Percentiles rank a stretch among this genome's conserved stretches.
phyloP scores from a whole-genome alignment of 2,329 filamentous ascomycete species.

The Colletotrichum sp. region DNA sequence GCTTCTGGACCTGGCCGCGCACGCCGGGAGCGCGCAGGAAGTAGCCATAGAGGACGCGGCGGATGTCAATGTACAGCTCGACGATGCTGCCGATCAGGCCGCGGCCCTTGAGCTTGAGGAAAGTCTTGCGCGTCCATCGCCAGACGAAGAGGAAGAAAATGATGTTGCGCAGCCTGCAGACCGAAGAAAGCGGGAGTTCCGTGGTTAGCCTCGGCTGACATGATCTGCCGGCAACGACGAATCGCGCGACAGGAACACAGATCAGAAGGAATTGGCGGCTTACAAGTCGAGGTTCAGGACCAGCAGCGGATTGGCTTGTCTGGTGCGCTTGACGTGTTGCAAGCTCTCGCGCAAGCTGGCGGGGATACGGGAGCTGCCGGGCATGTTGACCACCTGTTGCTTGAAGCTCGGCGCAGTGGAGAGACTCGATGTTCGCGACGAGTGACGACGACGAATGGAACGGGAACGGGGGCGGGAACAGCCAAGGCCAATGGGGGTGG shows the following conservation, averaged over 20 bases:
- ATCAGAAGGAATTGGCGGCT: constrained; percentile 31
- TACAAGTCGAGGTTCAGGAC: constrained; percentile 74
- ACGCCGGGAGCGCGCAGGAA: constrained; percentile 90
- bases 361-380: constrained; percentile 73
- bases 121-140: constrained; percentile 79
- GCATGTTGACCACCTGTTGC: constrained; percentile 47
- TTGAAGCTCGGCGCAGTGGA: constrained; percentile 5
- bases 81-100: constrained; percentile 80
- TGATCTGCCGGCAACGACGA: not conserved
- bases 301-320: constrained; percentile 60
- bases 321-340: constrained; percentile 62
- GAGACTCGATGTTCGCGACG: constrained; percentile 3
- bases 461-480: not conserved
- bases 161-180: constrained; percentile 76
- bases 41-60: constrained; percentile 79
- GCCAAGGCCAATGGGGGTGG: not conserved
- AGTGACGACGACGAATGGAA: not conserved
- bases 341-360: constrained; percentile 73
- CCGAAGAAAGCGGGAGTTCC: not conserved
- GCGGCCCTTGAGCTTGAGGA: constrained; percentile 87
- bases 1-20: constrained; percentile 81
- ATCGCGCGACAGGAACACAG: not conserved
- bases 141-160: constrained; percentile 89
- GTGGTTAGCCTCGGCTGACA: constrained; percentile 2
- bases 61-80: constrained; percentile 75